phyloP scores from a whole-genome alignment of 2,329 filamentous ascomycete species.

The Fusarium palustre region DNA sequence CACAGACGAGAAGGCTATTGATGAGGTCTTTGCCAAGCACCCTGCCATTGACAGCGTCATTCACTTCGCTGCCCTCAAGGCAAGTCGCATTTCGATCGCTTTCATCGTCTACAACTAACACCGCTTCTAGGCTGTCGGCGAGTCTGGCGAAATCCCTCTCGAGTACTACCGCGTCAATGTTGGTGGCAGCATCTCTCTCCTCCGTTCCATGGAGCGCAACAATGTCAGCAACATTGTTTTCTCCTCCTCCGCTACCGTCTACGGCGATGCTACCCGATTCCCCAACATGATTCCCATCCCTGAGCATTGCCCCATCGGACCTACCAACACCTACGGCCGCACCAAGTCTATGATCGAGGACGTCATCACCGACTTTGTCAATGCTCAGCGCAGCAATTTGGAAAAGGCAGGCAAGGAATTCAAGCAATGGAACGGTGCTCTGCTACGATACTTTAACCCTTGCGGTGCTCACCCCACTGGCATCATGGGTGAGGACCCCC shows the following conservation, averaged over 20 bases:
- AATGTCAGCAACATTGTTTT: conserved; percentile 98
- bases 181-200: conserved; percentile 86
- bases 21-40: conserved; percentile 88
- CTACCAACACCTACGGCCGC: conserved; percentile 97
- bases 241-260: conserved; percentile 97
- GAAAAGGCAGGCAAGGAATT: conserved; percentile 82
- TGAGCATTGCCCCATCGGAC: conserved; percentile 93
- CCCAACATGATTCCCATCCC: conserved; percentile 99
- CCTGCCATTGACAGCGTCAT: conserved; percentile 98
- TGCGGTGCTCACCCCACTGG: conserved; percentile 93
- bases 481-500: conserved; percentile 97
- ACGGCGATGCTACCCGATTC: conserved; percentile 96
- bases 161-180: conserved; percentile 99
- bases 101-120: conserved; percentile 22
- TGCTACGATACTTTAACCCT: conserved; percentile 98
- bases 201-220: conserved; percentile 88
- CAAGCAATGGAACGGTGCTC: conserved; percentile 90
- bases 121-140: conserved; percentile 84
- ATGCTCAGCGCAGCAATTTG: conserved; percentile 84
- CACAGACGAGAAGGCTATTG: conserved; percentile 84
- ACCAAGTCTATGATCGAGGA: conserved; percentile 94
- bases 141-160: conserved; percentile 91
- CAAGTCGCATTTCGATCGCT: conserved; percentile 51
- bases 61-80: conserved; percentile 98
- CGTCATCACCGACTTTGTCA: conserved; percentile 91